Evolutionary conservation across 179 eudicot genomes (phyloP).

Genomic region (Silene coronaria): DNA sequence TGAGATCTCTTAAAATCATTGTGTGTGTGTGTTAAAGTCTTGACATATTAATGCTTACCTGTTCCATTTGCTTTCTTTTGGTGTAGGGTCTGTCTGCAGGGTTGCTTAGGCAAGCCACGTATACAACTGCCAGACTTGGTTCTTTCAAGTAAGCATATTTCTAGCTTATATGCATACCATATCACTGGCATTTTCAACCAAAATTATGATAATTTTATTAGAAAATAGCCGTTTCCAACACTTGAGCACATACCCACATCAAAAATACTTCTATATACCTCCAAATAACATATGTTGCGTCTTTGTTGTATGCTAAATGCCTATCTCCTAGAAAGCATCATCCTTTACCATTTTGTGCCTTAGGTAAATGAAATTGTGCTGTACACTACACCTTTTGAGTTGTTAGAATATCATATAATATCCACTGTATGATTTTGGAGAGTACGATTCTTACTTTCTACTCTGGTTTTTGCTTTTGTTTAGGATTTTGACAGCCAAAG

Average conservation of each 20-base stretch:
- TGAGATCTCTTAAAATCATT: not conserved
- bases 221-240: too few relatives aligned
- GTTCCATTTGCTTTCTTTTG: slow-evolving; percentile 1
- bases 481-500: slow-evolving; percentile 73
- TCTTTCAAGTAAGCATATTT: slow-evolving; percentile 38
- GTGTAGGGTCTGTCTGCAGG: slow-evolving; percentile 56
- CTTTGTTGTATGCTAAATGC: not conserved
- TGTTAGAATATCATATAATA: not conserved
- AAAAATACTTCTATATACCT: not conserved
- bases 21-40: not conserved
- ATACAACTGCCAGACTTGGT: slow-evolving; percentile 54
- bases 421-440: not conserved
- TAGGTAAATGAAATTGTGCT: not conserved
- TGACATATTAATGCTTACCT: not conserved
- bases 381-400: not conserved
- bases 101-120: slow-evolving; percentile 55
- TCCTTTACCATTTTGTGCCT: not conserved
- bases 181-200: not conserved
- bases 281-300: not conserved
- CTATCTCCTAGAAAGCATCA: not conserved
- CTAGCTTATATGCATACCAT: not conserved
- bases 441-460: not conserved
- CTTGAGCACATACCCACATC: not conserved
- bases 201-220: too few relatives aligned
- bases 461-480: not conserved